Conservation (phyloP, 2,329 filamentous ascomycete genomes). For the Xylariaceae sp. region DNA sequence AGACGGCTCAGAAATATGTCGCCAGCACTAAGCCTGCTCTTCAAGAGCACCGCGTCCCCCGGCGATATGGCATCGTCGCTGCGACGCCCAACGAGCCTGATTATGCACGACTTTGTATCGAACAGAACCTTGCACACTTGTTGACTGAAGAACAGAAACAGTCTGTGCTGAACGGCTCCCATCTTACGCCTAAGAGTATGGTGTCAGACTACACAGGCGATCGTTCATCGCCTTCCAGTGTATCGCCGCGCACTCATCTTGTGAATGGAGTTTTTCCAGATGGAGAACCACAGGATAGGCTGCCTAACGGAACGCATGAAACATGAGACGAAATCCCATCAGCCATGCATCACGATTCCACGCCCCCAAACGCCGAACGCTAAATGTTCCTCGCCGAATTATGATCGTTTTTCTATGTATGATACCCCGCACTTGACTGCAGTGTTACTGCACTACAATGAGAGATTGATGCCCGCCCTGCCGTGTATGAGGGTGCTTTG, state of each 20-base stretch:
- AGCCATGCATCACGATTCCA: constrained; percentile 7
- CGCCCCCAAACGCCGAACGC: neutral
- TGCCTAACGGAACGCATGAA: constrained; percentile 22
- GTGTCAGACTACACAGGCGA: constrained; percentile 26
- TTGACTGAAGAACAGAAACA: constrained; percentile 45
- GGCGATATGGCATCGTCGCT: constrained; percentile 49
- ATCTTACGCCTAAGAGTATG: constrained; percentile 45
- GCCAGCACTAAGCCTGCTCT: constrained; percentile 52
- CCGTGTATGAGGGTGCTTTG: constrained; percentile 20
- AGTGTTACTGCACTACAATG: constrained; percentile 8
- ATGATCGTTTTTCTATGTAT: constrained; percentile 17
- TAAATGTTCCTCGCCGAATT: constrained; percentile 7
- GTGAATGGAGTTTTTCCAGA: constrained; percentile 27
- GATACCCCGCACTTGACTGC: constrained; percentile 22
- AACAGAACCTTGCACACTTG: constrained; percentile 57
- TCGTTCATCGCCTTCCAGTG: constrained; percentile 24
- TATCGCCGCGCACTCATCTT: constrained; percentile 19
- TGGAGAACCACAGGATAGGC: constrained; percentile 20
- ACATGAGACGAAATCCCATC: constrained; percentile 14
- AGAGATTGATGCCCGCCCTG: constrained; percentile 5
- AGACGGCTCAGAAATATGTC: constrained; percentile 44
- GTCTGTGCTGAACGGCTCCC: constrained; percentile 45
- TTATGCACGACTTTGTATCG: constrained; percentile 52
- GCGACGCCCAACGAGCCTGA: constrained; percentile 57
- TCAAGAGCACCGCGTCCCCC: constrained; percentile 53